Evolutionary conservation across 345 rosid genomes (phyloP).

Genomic region (Eucalyptus melliodora): DNA sequence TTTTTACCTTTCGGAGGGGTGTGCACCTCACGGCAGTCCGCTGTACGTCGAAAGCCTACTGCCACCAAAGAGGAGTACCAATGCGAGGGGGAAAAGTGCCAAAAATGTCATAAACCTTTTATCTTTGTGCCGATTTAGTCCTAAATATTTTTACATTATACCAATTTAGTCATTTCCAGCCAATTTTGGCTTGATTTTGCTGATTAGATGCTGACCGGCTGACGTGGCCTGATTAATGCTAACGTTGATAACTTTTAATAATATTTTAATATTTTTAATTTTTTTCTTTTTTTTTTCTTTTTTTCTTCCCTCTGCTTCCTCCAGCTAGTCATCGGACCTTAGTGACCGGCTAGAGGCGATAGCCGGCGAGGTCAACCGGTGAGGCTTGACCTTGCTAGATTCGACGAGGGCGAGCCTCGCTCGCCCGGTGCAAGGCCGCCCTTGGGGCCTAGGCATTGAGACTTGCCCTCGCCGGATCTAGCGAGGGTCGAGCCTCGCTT

Average conservation of each 20-base stretch:
- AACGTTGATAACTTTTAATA: fast-evolving
- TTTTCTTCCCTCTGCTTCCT: too few species aligned
- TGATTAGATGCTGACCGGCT: fast-evolving
- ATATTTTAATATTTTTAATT: too few species aligned
- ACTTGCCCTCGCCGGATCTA: fast-evolving
- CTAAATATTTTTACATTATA: fast-evolving
- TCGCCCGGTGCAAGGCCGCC: fast-evolving
- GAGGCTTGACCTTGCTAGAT: fast-evolving
- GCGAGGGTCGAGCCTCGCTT: fast-evolving
- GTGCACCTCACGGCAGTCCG: neutral
- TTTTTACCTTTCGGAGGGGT: neutral
- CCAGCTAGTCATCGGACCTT: fast-evolving
- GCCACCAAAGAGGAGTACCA: neutral
- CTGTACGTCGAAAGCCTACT: too few species aligned
- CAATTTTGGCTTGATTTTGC: fast-evolving
- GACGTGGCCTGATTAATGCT: fast-evolving
- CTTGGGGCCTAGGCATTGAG: too few species aligned
- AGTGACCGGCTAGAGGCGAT: fast-evolving
- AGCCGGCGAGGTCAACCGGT: fast-evolving
- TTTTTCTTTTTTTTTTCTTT: fast-evolving
- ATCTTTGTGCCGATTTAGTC: fast-evolving
- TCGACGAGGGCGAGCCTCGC: too few species aligned
- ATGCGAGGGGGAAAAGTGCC: too few species aligned
- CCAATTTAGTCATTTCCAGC: fast-evolving
- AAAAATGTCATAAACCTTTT: fast-evolving